Base-by-base conservation (phyloP, 2,329 filamentous ascomycete genomes). In the Beauveria sp. region DNA sequence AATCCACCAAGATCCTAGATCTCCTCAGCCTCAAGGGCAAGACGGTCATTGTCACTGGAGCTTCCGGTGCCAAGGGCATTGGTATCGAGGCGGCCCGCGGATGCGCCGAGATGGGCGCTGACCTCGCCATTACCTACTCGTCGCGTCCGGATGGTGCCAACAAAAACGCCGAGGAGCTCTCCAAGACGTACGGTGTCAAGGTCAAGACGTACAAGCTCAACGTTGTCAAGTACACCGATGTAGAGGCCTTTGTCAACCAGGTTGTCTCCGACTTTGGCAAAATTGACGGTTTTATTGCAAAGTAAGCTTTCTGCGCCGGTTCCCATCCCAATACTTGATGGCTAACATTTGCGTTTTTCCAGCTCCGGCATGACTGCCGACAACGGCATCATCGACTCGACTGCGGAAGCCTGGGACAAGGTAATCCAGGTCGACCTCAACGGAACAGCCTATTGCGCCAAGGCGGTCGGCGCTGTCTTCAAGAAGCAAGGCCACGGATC, bases 261-360 rank as follows among this genome's bases (percentile, higher is more conserved):
- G 86, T 92, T 65, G 81, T 88, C 70, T 77, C 78, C 66, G 89
- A 93, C 70, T 93, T 92, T 71, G 86, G 86, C 68, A 84, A 85
- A 54, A 84, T 91, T 62, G 88, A 91, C 66, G 83, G 87, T 64
- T 90, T 92, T 67, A 82, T 92, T 59, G 88, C 89, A 68, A 91
- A 92, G 73, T 87, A 82, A 46, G 87, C 84, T 24, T 20, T 18
- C 26, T 30, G 12, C 18, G 34, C 12, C 34, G 34, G 5, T 38
- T 38, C 34, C 12, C 12, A 38, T 9, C n/a, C 20, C 5, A 28
- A 42, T 16, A 2, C 4, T 26, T 18, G 4, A 22, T 16, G 16
- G n/a, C 18, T 47, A 58, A 45, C 62, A 65, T 22, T 65, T 63
- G 3, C 4, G 5, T 12, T 30, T 24, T 30, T 63, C 14, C 63